Evolutionary conservation across 2,329 filamentous ascomycete genomes (phyloP), one percentile per base, ranked within the genome.

Genomic region (Colletotrichum sp.): DNA sequence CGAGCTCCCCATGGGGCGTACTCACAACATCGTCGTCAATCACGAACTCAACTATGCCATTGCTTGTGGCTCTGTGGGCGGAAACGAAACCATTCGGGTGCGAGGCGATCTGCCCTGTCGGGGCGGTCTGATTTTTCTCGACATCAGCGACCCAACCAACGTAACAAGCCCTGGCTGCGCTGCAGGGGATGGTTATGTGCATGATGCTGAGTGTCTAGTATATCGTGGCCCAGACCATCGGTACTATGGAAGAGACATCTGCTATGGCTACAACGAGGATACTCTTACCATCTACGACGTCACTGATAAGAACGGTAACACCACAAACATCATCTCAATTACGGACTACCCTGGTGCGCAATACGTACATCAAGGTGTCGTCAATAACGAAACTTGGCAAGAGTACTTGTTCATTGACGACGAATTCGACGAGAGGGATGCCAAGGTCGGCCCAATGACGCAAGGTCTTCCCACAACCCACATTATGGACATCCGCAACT

Each of bases 151-250:
- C 77, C 86, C 89, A 15, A 82, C 87, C 9, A 91, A 90, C 74
- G 89, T 90, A 6, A 88, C 84, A 16, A 87, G 85, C 27, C 88
- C 89, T 8, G 91, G 90, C 59, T 92, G 90, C 79, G 88, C 88
- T 9, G 85, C 87, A 25, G 80, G 86, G 22, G 90, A 92, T 80
- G 90, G 90, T 49, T 92, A 92, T 80, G 90, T 92, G 16, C 90
- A 92, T 81, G 90, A 92, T 78, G 90, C 90, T 3, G 90, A 92
- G 82, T 92, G 90, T 80, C 83, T 92, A 52, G 86, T 88, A 75
- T 90, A 90, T 83, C 86, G 85, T 22, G 89, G 89, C 0, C 88
- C 89, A 0, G 88, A 90, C 77, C 81, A 79, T 13, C 80, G 84
- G 36, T 90, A 87, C 78, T 79, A 81, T 4, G 88, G 87, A 69